A percentile compares a stretch with the other conserved stretches of the same genome.
These are phyloP conservation scores for Crithidia sp. DNA, from an alignment of 208 protist species.

Conservation along the genomic window DNA sequence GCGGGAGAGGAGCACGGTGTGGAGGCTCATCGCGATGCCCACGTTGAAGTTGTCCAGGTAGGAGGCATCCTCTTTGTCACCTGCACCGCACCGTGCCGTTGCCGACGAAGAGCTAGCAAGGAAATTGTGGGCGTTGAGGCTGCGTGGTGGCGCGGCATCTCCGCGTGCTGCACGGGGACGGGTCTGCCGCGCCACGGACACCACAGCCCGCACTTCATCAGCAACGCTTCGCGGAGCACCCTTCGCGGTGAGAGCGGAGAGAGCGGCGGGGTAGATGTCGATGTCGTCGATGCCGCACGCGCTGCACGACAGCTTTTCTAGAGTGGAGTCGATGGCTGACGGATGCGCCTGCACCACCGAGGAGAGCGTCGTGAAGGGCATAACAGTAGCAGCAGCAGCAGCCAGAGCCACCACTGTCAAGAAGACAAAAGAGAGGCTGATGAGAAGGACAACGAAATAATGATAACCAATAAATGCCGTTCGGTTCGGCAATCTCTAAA, in stretches of 20 bases:
- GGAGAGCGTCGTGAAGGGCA: conserved; percentile 46
- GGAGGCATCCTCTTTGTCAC: conserved; percentile 13
- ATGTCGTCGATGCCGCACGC: conserved; percentile 66
- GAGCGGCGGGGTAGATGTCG: conserved; percentile 66
- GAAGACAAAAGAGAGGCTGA: background rate
- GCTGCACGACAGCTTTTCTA: conserved; percentile 76
- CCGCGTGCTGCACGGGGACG: no score
- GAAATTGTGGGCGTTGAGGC: background rate
- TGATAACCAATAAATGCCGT: no score
- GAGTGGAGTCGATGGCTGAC: conserved; percentile 57
- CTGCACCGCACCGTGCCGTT: background rate
- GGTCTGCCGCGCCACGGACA: background rate
- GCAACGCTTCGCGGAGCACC: conserved; percentile 27
- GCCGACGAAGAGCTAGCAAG: background rate
- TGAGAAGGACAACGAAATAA: background rate
- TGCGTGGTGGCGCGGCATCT: no score
- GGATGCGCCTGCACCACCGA: conserved; percentile 47
- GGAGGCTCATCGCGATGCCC: conserved; percentile 67
- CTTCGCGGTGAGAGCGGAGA: conserved; percentile 56
- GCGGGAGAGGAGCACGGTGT: conserved; percentile 80
- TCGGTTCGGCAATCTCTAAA: no score
- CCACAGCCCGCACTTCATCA: conserved; percentile 20
- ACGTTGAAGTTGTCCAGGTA: conserved; percentile 57
- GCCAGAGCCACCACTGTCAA: background rate
- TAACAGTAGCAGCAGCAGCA: background rate